phyloP scores from a whole-genome alignment of 192 early-diverging fungal genomes.

The Ambispora gerdemannii region DNA sequence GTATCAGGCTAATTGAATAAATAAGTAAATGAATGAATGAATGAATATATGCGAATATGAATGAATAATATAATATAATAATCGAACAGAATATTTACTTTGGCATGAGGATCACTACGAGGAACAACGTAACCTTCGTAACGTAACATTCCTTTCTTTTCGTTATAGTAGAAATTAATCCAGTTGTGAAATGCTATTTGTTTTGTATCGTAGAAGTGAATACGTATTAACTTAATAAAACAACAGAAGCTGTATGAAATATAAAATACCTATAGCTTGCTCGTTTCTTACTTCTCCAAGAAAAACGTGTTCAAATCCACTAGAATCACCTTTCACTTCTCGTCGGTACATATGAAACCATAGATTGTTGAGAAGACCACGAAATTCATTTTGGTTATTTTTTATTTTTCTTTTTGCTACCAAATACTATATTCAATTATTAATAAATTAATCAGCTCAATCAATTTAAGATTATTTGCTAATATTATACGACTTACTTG shows the following conservation, averaged over 20 bases:
- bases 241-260: not conserved
- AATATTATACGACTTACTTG: not conserved
- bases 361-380: not conserved
- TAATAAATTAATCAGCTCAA: not conserved
- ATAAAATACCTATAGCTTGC: conserved; percentile 18
- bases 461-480: not conserved
- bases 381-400: not conserved
- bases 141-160: conserved; percentile 12
- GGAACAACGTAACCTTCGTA: conserved; percentile 1
- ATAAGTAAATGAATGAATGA: not conserved
- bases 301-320: conserved; percentile 30
- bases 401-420: not conserved
- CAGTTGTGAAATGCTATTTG: conserved; percentile 32
- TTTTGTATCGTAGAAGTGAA: not conserved
- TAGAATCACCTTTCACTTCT: conserved; percentile 16
- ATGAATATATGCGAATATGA: not conserved
- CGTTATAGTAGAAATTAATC: conserved; percentile 23
- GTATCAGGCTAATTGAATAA: conserved; percentile 10
- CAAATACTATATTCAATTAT: conserved; percentile 1
- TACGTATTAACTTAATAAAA: not conserved
- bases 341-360: conserved; percentile 29
- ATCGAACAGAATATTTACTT: not conserved
- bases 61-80: not conserved
- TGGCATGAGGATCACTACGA: not conserved
- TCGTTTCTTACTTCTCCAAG: conserved; percentile 19